These are phyloP conservation scores for Kluyveromyces starmeri DNA, from an alignment of 805 yeast species.

Conservation along the genomic window DNA sequence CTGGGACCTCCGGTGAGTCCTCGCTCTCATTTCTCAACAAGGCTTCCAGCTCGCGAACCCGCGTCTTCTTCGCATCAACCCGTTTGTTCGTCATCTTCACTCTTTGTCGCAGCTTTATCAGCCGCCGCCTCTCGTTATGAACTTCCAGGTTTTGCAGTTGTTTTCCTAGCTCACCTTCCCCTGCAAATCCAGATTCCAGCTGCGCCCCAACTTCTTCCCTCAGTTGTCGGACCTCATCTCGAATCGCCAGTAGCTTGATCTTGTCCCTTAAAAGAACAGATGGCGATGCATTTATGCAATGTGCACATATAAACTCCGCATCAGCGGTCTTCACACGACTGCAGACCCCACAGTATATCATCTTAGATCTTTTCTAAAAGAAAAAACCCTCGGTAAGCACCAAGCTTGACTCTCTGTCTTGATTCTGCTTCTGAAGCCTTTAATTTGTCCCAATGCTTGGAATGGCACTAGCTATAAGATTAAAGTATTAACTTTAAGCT, in stretches of 20 bases:
- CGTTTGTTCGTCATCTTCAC: background rate
- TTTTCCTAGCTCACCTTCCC: conserved; percentile 11
- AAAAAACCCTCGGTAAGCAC: too few relatives aligned
- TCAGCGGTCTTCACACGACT: background rate
- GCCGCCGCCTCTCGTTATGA: conserved; percentile 6
- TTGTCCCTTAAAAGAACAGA: conserved; percentile 13
- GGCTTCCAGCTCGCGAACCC: background rate
- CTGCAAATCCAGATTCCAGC: conserved; percentile 13
- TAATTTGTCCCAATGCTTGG: too few relatives aligned
- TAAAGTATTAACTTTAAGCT: too few relatives aligned
- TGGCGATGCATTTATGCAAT: conserved; percentile 24
- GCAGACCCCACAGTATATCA: conserved; percentile 12
- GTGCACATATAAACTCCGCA: conserved; percentile 13
- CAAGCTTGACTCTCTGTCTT: too few relatives aligned
- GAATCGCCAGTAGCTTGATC: conserved; percentile 12
- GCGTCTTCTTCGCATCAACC: background rate
- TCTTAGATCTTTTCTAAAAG: too few relatives aligned
- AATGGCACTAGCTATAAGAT: too few relatives aligned
- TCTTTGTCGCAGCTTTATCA: background rate
- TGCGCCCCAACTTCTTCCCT: conserved; percentile 16
- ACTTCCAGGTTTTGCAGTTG: conserved; percentile 12
- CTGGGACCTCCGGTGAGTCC: background rate
- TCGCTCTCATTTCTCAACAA: background rate
- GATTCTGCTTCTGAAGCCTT: too few relatives aligned
- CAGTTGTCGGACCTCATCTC: conserved; percentile 11